Evolutionary conservation across 1,139 yeast species (phyloP).

Genomic region (Suhomyces yuchorum): DNA sequence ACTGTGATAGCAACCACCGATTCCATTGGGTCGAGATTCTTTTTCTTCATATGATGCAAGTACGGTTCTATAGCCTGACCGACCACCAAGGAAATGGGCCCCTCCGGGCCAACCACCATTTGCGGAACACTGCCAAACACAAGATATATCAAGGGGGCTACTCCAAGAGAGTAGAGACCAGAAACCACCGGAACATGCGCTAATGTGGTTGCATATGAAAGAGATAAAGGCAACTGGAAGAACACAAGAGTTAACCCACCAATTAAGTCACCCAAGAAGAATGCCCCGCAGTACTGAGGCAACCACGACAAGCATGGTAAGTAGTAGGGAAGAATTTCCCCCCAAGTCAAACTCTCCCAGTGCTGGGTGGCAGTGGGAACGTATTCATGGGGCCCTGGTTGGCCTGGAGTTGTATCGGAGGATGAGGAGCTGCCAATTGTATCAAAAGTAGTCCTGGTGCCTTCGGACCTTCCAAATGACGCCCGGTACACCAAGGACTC

Average conservation of each 20-base stretch:
- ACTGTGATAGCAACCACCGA: slow-evolving; percentile 74
- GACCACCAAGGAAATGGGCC: slow-evolving; percentile 85
- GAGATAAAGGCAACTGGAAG: slow-evolving; percentile 85
- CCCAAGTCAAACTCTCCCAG: slow-evolving; percentile 31
- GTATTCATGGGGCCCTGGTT: slow-evolving; percentile 20
- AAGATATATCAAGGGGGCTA: slow-evolving; percentile 82
- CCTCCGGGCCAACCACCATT: slow-evolving; percentile 97
- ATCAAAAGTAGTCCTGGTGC: neutral
- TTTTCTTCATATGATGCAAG: slow-evolving; percentile 50
- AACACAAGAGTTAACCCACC: slow-evolving; percentile 91
- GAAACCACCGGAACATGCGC: slow-evolving; percentile 90
- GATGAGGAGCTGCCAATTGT: slow-evolving; percentile 1
- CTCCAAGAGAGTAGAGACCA: slow-evolving; percentile 79
- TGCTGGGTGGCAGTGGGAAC: slow-evolving; percentile 25
- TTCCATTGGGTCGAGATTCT: slow-evolving; percentile 56
- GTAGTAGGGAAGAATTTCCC: slow-evolving; percentile 59
- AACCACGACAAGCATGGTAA: slow-evolving; percentile 84
- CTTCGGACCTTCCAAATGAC: slow-evolving; percentile 5
- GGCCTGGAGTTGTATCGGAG: slow-evolving; percentile 1
- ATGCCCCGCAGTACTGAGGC: slow-evolving; percentile 53
- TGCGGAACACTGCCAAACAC: slow-evolving; percentile 91
- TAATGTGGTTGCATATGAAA: slow-evolving; percentile 86
- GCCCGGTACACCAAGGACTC: slow-evolving; percentile 22
- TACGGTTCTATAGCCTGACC: slow-evolving; percentile 87
- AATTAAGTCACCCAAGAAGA: slow-evolving; percentile 70